Evolutionary conservation across 495 filamentous ascomycete genomes (phyloP).

Genomic region (Penicillium chermesinum): DNA sequence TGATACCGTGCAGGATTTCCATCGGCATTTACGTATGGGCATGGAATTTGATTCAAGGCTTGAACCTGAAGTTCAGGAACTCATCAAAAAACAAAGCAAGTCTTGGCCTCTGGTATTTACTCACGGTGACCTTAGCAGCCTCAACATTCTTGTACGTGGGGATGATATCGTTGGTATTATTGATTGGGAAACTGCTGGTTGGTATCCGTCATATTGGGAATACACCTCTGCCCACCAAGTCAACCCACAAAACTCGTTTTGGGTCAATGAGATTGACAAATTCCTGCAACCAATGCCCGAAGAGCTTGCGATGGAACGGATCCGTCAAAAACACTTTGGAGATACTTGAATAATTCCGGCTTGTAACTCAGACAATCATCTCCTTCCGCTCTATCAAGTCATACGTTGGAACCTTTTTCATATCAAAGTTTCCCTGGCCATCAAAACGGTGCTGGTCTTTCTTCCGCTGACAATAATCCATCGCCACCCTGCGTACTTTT

Average conservation of each 20-base stretch:
- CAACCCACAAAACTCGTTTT: conserved; percentile 44
- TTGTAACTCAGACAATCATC: conserved; percentile 13
- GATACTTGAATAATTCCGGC: conserved; percentile 18
- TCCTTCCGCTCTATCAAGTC: conserved; percentile 33
- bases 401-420: too few relatives aligned
- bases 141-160: conserved; percentile 39
- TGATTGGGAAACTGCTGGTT: conserved; percentile 50
- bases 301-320: conserved; percentile 44
- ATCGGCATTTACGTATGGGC: conserved; percentile 34
- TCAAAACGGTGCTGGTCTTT: too few relatives aligned
- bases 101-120: conserved; percentile 34
- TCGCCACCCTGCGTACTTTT: too few relatives aligned
- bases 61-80: conserved; percentile 29
- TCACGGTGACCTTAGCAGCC: conserved; percentile 39
- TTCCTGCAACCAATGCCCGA: conserved; percentile 42
- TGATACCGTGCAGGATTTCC: conserved; percentile 36
- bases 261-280: conserved; percentile 44
- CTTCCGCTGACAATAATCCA: too few relatives aligned
- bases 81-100: conserved; percentile 33
- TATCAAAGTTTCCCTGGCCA: too few relatives aligned
- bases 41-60: conserved; percentile 31
- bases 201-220: conserved; percentile 50
- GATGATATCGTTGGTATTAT: conserved; percentile 44
- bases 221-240: conserved; percentile 44
- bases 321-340: conserved; percentile 39